Conservation (phyloP, 148 eudicot species). For the Rhododendron kiyosumense region DNA sequence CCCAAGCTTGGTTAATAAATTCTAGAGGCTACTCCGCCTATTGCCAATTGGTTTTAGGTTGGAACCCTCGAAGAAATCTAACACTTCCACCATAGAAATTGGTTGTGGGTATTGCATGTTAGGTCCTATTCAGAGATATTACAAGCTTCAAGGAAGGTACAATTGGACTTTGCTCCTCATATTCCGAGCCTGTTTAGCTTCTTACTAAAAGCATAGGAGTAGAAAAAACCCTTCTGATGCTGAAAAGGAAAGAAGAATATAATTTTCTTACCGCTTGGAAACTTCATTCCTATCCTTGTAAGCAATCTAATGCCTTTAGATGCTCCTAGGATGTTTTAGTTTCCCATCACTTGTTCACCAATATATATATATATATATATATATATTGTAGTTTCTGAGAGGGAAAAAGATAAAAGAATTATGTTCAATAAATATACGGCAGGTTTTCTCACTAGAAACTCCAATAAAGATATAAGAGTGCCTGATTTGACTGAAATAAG, state of each 20-base stretch:
- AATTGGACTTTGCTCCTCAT: background rate
- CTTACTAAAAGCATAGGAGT: background rate
- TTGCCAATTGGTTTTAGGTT: too few species aligned
- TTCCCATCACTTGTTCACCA: background rate
- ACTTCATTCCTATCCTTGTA: background rate
- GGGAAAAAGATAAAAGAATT: background rate
- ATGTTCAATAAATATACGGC: background rate
- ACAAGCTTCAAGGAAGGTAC: background rate
- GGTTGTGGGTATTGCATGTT: background rate
- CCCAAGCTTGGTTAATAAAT: too few species aligned
- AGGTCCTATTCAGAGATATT: conserved; percentile 1
- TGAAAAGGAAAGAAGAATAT: background rate
- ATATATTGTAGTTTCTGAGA: background rate
- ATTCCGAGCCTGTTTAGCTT: background rate
- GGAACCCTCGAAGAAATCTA: too few species aligned
- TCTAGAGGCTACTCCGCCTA: too few species aligned
- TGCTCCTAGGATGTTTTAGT: background rate
- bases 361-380: background rate
- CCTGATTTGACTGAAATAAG: background rate
- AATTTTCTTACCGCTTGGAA: background rate
- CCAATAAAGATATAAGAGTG: background rate
- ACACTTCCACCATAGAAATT: background rate
- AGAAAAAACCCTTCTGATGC: background rate
- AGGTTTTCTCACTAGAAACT: background rate
- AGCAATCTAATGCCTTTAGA: background rate